Evolutionary conservation across 1,284 basidiomycete species (phyloP).

Genomic region (Neolentinus lepideus): DNA sequence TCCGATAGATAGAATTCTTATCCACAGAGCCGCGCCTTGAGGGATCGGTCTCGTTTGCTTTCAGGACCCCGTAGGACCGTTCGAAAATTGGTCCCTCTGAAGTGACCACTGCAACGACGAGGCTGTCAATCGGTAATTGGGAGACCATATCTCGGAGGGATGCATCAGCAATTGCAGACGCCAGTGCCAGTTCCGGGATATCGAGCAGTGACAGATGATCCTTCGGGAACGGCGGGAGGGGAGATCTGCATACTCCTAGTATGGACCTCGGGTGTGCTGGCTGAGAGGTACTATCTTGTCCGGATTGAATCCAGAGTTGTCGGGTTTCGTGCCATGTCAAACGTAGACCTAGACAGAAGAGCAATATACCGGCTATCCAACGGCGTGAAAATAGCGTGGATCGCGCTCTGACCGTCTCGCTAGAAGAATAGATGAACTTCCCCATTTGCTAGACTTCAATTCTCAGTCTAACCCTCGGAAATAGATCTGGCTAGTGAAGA

Average conservation of each 20-base stretch:
- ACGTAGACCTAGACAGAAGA: not conserved
- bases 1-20: not conserved
- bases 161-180: not conserved
- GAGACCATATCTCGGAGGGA: not conserved
- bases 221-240: not conserved
- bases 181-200: not conserved
- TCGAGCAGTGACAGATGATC: not conserved
- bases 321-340: not conserved
- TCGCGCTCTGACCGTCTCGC: no score
- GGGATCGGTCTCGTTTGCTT: conserved; percentile 1
- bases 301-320: not conserved
- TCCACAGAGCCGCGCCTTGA: not conserved
- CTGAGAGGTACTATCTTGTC: not conserved
- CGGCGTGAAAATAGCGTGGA: not conserved
- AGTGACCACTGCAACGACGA: not conserved
- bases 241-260: not conserved
- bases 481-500: no score
- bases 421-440: no score
- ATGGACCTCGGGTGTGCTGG: not conserved
- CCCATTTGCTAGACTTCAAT: no score
- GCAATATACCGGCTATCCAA: not conserved
- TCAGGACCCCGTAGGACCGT: not conserved
- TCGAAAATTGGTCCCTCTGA: not conserved
- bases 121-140: not conserved
- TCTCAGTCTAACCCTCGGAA: no score